These are phyloP conservation scores for Chaetomiaceae sp. DNA, from an alignment of 2,329 filamentous ascomycete species.

Conservation along the genomic window DNA sequence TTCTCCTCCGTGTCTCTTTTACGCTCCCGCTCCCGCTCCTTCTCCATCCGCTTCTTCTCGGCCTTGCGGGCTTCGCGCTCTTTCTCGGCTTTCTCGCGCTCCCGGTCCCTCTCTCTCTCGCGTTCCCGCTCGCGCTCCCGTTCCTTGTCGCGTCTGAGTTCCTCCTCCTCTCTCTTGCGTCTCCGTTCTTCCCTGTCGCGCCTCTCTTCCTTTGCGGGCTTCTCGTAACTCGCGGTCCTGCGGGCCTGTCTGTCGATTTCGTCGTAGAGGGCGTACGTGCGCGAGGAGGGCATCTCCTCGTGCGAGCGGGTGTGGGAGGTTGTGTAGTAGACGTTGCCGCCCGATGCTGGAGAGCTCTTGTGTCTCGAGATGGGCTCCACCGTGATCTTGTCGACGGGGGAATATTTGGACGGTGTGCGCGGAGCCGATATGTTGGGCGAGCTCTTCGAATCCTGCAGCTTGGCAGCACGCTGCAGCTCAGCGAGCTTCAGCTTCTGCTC, in stretches of 20 bases:
- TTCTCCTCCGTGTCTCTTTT: constrained; percentile 31
- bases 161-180: constrained; percentile 29
- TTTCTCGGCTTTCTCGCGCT: constrained; percentile 31
- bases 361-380: constrained; percentile 41
- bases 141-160: constrained; percentile 23
- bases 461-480: constrained; percentile 49
- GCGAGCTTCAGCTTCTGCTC: constrained; percentile 68
- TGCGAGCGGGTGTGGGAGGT: constrained; percentile 44
- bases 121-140: constrained; percentile 35
- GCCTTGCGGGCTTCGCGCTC: constrained; percentile 27
- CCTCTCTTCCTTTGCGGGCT: constrained; percentile 38
- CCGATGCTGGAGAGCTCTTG: constrained; percentile 31
- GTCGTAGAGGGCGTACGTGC: constrained; percentile 39
- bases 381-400: constrained; percentile 42
- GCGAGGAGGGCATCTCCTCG: constrained; percentile 33
- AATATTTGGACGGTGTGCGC: constrained; percentile 37
- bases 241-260: constrained; percentile 28
- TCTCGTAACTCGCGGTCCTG: constrained; percentile 34
- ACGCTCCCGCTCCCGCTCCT: constrained; percentile 29
- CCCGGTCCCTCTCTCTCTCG: constrained; percentile 29
- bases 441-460: constrained; percentile 32
- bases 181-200: constrained; percentile 30
- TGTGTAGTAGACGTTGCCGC: constrained; percentile 34
- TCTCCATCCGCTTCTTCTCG: constrained; percentile 29
- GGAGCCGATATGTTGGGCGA: constrained; percentile 42